A percentile compares a stretch with the other conserved stretches of the same genome.
These are phyloP conservation scores for Candida caryicola DNA, from an alignment of 805 yeast genomes.

Conservation along the genomic window DNA sequence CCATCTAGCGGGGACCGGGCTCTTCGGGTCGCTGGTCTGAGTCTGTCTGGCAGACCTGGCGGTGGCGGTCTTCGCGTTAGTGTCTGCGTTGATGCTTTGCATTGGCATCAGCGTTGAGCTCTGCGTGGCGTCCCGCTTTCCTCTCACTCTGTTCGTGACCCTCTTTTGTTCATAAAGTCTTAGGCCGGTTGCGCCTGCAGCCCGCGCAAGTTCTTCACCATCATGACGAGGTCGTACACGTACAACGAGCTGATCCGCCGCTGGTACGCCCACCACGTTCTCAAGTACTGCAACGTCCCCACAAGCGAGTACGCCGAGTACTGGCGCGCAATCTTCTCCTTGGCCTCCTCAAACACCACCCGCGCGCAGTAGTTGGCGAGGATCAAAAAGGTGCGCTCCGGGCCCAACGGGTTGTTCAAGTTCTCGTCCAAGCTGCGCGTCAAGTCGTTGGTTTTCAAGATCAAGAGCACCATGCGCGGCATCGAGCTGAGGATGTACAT, in stretches of 20 bases:
- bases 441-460: slow-evolving; percentile 90
- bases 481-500: slow-evolving; percentile 75
- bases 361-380: slow-evolving; percentile 88
- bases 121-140: too few relatives aligned
- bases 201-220: slow-evolving; percentile 10
- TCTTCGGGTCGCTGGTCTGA: too few relatives aligned
- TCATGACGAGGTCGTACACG: slow-evolving; percentile 32
- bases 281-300: slow-evolving; percentile 15
- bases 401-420: slow-evolving; percentile 78
- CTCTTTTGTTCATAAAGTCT: too few relatives aligned
- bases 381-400: slow-evolving; percentile 81
- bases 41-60: too few relatives aligned
- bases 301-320: slow-evolving; percentile 19
- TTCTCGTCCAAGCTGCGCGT: slow-evolving; percentile 86
- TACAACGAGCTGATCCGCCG: slow-evolving; percentile 29
- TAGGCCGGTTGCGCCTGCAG: too few relatives aligned
- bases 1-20: too few relatives aligned
- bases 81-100: too few relatives aligned
- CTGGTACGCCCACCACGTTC: slow-evolving; percentile 36
- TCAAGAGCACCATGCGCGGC: slow-evolving; percentile 82
- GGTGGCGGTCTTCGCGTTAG: too few relatives aligned
- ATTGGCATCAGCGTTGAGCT: too few relatives aligned
- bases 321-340: slow-evolving; percentile 32
- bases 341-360: slow-evolving; percentile 68
- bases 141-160: too few relatives aligned